Percentiles rank a stretch among this genome's conserved stretches.
Conservation (phyloP, 495 filamentous ascomycete species). For the Aspergillus heteromorphus region DNA sequence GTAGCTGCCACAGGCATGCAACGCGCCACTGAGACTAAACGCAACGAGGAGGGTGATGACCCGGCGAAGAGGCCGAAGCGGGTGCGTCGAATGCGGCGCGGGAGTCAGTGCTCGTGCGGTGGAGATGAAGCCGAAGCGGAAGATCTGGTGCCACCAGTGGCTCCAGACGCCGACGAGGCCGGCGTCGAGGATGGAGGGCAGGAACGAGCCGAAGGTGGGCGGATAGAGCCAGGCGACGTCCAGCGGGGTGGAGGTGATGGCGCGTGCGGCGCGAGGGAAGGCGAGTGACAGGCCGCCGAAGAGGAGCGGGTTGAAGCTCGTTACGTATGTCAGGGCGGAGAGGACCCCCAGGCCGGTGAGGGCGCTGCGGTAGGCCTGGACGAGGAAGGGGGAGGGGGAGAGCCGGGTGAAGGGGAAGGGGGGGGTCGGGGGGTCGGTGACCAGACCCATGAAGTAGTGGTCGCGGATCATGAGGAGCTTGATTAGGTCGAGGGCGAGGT, state of each 20-base stretch:
- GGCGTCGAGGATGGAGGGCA: slow-evolving; percentile 50
- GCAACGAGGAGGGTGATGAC: slow-evolving; percentile 38
- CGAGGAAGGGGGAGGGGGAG: slow-evolving; percentile 27
- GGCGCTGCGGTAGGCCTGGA: slow-evolving; percentile 45
- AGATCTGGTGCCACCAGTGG: slow-evolving; percentile 84
- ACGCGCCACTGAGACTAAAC: slow-evolving; percentile 53
- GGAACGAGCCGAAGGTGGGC: slow-evolving; percentile 53
- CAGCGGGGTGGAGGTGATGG: slow-evolving; percentile 39
- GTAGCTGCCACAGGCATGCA: slow-evolving; percentile 57
- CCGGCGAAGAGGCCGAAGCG: slow-evolving; percentile 16
- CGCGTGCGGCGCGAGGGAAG: slow-evolving; percentile 32
- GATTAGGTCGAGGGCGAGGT: slow-evolving; percentile 60
- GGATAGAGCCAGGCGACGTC: slow-evolving; percentile 63
- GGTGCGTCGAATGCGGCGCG: no score
- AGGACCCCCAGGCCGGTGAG: slow-evolving; percentile 47
- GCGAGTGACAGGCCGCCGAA: slow-evolving; percentile 51
- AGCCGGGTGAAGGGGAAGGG: slow-evolving; percentile 43
- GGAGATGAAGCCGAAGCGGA: slow-evolving; percentile 64
- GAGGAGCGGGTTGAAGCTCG: slow-evolving; percentile 49
- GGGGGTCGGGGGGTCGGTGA: slow-evolving; percentile 26
- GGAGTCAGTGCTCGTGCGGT: no score
- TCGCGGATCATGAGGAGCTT: slow-evolving; percentile 65
- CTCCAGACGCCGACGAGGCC: slow-evolving; percentile 77
- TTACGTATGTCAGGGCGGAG: slow-evolving; percentile 49
- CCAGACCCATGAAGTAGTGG: slow-evolving; percentile 61